Percentiles rank a stretch among this genome's conserved stretches.
Conservation (phyloP, 352 stramenopile species). For the Phytophthora quininea region DNA sequence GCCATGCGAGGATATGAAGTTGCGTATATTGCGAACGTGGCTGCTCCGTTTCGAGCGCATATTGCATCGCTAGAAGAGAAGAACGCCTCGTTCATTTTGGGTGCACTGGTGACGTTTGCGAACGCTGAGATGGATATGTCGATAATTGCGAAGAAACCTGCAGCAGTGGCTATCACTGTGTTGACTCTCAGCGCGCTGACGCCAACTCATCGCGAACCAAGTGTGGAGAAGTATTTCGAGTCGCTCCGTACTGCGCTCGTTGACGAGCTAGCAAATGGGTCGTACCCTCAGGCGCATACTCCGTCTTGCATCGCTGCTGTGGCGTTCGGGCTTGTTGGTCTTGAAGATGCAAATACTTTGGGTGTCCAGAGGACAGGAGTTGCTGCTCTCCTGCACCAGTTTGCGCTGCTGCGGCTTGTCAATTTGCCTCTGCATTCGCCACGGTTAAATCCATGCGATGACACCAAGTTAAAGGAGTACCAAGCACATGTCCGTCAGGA, state of each 20-base stretch:
- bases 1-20: constrained; percentile 46
- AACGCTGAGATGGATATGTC: constrained; percentile 5
- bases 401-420: constrained; percentile 37
- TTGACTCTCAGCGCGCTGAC: constrained; percentile 31
- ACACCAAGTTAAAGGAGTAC: constrained; percentile 6
- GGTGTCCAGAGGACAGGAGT: constrained; percentile 9
- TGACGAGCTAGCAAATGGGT: constrained; percentile 21
- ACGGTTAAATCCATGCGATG: constrained; percentile 20
- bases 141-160: constrained; percentile 8
- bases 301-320: constrained; percentile 27
- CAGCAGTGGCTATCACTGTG: constrained; percentile 22
- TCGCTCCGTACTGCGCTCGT: constrained; percentile 18
- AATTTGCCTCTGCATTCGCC: constrained; percentile 35
- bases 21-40: constrained; percentile 39
- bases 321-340: constrained; percentile 27
- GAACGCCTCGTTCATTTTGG: constrained; percentile 9
- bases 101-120: constrained; percentile 22
- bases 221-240: constrained; percentile 24
- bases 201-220: background rate
- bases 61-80: constrained; percentile 2
- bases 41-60: constrained; percentile 21
- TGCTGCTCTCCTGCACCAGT: constrained; percentile 36
- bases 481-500: constrained; percentile 15
- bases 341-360: constrained; percentile 16
- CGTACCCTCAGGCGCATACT: constrained; percentile 28